phyloP scores from a whole-genome alignment of 805 yeast species.

The Debaryomyces maramus region DNA sequence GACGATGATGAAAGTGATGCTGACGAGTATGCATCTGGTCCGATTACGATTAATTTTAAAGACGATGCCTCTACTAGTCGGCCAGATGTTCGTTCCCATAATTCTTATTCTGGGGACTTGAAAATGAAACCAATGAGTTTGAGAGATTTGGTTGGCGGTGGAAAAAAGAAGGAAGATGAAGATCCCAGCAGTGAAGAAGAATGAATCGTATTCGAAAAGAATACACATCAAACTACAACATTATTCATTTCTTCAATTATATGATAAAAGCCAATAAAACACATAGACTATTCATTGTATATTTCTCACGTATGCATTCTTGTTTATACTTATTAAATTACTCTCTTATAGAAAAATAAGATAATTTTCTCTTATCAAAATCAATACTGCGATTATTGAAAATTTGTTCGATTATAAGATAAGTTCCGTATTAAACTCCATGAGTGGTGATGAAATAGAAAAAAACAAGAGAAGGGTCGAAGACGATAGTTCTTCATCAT shows the following conservation, averaged over 20 bases:
- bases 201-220: background rate
- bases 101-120: constrained; percentile 5
- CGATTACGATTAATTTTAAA: constrained; percentile 25
- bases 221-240: background rate
- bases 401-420: no score
- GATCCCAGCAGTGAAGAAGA: constrained; percentile 36
- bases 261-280: no score
- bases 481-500: constrained; percentile 2
- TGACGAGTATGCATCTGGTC: constrained; percentile 22
- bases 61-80: constrained; percentile 15
- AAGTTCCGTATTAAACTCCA: no score
- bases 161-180: constrained; percentile 20
- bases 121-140: constrained; percentile 38
- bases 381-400: background rate
- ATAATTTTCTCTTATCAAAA: background rate
- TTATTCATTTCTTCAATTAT: background rate
- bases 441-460: no score
- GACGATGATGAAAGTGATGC: constrained; percentile 30
- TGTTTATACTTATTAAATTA: no score
- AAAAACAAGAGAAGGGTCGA: constrained; percentile 7
- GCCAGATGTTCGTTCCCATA: background rate
- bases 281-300: no score
- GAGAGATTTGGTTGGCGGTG: constrained; percentile 36
- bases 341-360: no score
- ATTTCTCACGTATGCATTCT: no score